A percentile compares a stretch with the other conserved stretches of the same genome.
Conservation (phyloP, 2,329 filamentous ascomycete genomes). For the Coleophoma eucalyptorum region DNA sequence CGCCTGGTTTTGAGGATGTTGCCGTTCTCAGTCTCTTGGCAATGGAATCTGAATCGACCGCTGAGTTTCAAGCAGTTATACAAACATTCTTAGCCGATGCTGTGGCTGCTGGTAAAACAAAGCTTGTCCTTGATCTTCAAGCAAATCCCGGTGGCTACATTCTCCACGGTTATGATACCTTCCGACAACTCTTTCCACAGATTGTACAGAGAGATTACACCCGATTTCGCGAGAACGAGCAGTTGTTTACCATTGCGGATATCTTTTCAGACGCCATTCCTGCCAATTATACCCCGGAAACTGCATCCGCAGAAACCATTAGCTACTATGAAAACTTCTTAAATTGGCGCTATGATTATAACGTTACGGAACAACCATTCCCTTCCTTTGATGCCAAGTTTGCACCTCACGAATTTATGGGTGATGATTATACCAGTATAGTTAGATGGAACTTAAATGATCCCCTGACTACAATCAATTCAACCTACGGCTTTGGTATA, state of each 20-base stretch:
- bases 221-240: conserved; percentile 20
- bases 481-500: conserved; percentile 19
- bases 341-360: conserved; percentile 22
- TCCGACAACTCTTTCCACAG: conserved; percentile 33
- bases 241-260: conserved; percentile 13
- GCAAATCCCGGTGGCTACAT: conserved; percentile 56
- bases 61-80: conserved; percentile 23
- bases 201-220: conserved; percentile 24
- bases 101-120: conserved; percentile 45
- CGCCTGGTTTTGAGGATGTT: conserved; percentile 22
- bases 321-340: conserved; percentile 16
- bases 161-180: conserved; percentile 42
- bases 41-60: conserved; percentile 16
- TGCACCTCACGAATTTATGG: conserved; percentile 14
- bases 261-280: conserved; percentile 15
- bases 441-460: conserved; percentile 23
- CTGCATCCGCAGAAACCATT: conserved; percentile 14
- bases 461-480: conserved; percentile 17
- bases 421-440: conserved; percentile 17
- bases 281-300: conserved; percentile 19
- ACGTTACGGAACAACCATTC: conserved; percentile 20
- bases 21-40: conserved; percentile 23
- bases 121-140: conserved; percentile 60
- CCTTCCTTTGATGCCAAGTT: conserved; percentile 20
- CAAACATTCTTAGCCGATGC: conserved; percentile 40